phyloP scores from a whole-genome alignment of 139 green algal genomes.

The Asterochloris erici region DNA sequence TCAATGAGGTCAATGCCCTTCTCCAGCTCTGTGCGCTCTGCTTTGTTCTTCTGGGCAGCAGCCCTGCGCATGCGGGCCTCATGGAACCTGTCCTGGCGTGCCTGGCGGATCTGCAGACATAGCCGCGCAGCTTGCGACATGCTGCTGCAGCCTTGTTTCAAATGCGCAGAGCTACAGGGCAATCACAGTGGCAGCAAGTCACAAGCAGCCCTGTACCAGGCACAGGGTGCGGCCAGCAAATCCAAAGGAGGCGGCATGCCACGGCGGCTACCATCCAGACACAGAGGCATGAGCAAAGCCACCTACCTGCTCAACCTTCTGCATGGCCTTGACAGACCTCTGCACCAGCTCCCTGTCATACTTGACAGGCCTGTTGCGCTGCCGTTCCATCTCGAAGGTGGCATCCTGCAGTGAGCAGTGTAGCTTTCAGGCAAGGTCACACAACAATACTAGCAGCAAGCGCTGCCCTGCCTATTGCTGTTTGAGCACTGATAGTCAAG shows the following conservation, averaged over 20 bases:
- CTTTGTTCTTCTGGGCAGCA: slow-evolving; percentile 46
- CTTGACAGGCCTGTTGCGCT: slow-evolving; percentile 90
- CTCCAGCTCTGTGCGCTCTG: slow-evolving; percentile 77
- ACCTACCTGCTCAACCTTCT: slow-evolving; percentile 79
- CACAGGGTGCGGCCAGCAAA: background rate
- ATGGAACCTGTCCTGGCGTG: slow-evolving; percentile 85
- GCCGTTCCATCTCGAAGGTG: slow-evolving; percentile 96
- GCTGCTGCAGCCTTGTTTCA: background rate
- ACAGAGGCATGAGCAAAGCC: background rate
- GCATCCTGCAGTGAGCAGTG: slow-evolving; percentile 56
- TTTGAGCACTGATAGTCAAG: too few relatives aligned
- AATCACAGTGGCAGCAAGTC: background rate
- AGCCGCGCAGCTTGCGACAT: background rate
- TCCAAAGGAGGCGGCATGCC: background rate
- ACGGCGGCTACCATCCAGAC: background rate
- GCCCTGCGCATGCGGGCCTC: slow-evolving; percentile 81
- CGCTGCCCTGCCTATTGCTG: too few relatives aligned
- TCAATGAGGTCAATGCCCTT: slow-evolving; percentile 87
- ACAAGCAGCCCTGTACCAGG: background rate
- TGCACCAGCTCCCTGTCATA: slow-evolving; percentile 92
- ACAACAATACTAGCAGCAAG: too few relatives aligned
- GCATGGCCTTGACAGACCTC: slow-evolving; percentile 92
- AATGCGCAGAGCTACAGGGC: background rate
- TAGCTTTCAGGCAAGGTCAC: too few relatives aligned
- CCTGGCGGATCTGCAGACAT: slow-evolving; percentile 33